These are phyloP conservation scores for Tympanopsis confertula DNA, from an alignment of 2,329 filamentous ascomycete genomes.

Conservation along the genomic window DNA sequence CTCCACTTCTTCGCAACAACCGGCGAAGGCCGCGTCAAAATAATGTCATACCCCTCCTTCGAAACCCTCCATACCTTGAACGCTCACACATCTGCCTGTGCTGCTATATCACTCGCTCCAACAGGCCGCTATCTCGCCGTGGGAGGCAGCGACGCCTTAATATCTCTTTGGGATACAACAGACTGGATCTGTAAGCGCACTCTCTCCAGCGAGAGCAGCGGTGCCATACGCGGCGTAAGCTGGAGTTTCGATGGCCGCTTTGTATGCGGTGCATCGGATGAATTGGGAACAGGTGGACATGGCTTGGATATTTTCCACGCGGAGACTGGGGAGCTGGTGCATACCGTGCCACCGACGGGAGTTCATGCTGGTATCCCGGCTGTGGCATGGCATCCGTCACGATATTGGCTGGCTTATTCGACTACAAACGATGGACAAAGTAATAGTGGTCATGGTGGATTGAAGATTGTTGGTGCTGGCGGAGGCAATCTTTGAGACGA, in stretches of 20 bases:
- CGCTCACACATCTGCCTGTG: slow-evolving; percentile 33
- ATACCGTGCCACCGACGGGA: slow-evolving; percentile 26
- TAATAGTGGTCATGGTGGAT: slow-evolving; percentile 20
- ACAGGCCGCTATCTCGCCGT: slow-evolving; percentile 33
- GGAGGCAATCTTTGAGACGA: slow-evolving; percentile 19
- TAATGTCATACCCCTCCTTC: slow-evolving; percentile 31
- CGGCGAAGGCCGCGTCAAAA: slow-evolving; percentile 33
- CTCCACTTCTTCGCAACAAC: slow-evolving; percentile 31
- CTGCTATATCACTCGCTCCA: slow-evolving; percentile 28
- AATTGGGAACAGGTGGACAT: slow-evolving; percentile 23
- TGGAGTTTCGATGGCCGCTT: slow-evolving; percentile 37
- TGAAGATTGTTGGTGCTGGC: slow-evolving; percentile 33
- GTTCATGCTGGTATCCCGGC: slow-evolving; percentile 24
- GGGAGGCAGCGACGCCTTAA: slow-evolving; percentile 32
- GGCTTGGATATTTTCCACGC: slow-evolving; percentile 35
- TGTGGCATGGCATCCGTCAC: slow-evolving; percentile 34
- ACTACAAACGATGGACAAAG: slow-evolving; percentile 25
- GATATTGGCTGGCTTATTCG: slow-evolving; percentile 35
- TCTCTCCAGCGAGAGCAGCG: slow-evolving; percentile 27
- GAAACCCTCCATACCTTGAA: slow-evolving; percentile 27
- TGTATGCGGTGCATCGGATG: slow-evolving; percentile 32
- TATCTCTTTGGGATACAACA: slow-evolving; percentile 35
- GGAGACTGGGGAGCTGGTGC: slow-evolving; percentile 32
- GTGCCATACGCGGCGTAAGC: slow-evolving; percentile 30
- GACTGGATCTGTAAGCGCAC: slow-evolving; percentile 36